Evolutionary conservation across 1,284 basidiomycete species (phyloP).

Genomic region (Trichosporon asahii): DNA sequence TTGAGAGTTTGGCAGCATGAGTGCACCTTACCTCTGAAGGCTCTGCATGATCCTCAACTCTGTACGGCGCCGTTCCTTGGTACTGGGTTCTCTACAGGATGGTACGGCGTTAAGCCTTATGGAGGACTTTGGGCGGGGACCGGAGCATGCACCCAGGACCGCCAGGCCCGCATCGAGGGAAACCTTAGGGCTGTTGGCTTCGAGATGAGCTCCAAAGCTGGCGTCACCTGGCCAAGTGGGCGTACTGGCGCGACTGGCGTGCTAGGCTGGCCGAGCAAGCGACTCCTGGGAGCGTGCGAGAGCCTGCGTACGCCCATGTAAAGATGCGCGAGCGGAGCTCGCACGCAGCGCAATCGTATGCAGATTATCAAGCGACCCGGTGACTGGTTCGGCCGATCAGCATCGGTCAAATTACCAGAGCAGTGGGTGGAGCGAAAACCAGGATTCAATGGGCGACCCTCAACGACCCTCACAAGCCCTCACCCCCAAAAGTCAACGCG

Average conservation of each 20-base stretch:
- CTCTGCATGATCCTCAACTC: neutral
- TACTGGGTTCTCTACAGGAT: neutral
- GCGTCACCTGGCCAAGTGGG: neutral
- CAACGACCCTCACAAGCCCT: neutral
- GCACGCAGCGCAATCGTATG: neutral
- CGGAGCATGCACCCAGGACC: neutral
- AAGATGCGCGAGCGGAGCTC: neutral
- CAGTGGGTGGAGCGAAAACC: neutral
- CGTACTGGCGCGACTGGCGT: neutral
- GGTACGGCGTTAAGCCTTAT: neutral
- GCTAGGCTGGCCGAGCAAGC: neutral
- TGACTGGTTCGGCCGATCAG: constrained; percentile 1
- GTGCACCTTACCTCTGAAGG: neutral
- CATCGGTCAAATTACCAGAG: constrained; percentile 7
- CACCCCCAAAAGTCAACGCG: neutral
- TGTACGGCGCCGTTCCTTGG: neutral
- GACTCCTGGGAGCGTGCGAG: neutral
- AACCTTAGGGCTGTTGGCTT: neutral
- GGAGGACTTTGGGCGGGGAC: neutral
- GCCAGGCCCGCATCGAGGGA: neutral
- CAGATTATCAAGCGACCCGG: neutral
- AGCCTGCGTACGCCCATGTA: neutral
- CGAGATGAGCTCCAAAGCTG: neutral
- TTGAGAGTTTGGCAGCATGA: neutral
- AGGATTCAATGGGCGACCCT: neutral